Conservation (phyloP, 2,329 filamentous ascomycete species). For the Teratosphaeria epicoccoides region DNA sequence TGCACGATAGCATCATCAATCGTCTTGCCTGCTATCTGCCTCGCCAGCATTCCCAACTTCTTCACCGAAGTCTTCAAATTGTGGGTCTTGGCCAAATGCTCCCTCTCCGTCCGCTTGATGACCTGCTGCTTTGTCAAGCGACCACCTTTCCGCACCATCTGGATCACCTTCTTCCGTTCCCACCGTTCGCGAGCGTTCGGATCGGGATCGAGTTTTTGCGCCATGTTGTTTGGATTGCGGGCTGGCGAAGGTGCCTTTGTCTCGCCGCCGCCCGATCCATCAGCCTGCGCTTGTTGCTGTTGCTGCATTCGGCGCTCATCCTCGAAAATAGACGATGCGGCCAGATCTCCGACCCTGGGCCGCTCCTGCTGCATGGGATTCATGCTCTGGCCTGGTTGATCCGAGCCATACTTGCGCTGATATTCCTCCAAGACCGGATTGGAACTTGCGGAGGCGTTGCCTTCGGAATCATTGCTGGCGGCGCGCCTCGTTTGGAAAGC, state of each 20-base stretch:
- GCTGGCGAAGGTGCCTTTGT: constrained; percentile 8
- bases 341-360: constrained; percentile 33
- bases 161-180: constrained; percentile 75
- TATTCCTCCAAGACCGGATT: constrained; percentile 56
- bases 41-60: constrained; percentile 77
- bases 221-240: constrained; percentile 45
- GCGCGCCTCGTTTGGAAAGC: constrained; percentile 10
- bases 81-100: constrained; percentile 52
- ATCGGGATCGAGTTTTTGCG: constrained; percentile 61
- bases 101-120: constrained; percentile 55
- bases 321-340: constrained; percentile 44
- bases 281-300: constrained; percentile 7
- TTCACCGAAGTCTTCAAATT: constrained; percentile 77
- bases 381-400: constrained; percentile 2
- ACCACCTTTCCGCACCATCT: constrained; percentile 58
- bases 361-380: constrained; percentile 1
- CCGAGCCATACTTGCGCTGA: constrained; percentile 21
- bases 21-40: constrained; percentile 87
- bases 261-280: constrained; percentile 14
- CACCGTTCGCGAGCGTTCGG: constrained; percentile 61
- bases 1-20: constrained; percentile 87
- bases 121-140: constrained; percentile 55
- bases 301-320: constrained; percentile 25
- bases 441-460: constrained; percentile 2
- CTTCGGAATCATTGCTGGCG: constrained; percentile 23